Evolutionary conservation across 495 filamentous ascomycete species (phyloP).

Genomic region (Halenospora varia): DNA sequence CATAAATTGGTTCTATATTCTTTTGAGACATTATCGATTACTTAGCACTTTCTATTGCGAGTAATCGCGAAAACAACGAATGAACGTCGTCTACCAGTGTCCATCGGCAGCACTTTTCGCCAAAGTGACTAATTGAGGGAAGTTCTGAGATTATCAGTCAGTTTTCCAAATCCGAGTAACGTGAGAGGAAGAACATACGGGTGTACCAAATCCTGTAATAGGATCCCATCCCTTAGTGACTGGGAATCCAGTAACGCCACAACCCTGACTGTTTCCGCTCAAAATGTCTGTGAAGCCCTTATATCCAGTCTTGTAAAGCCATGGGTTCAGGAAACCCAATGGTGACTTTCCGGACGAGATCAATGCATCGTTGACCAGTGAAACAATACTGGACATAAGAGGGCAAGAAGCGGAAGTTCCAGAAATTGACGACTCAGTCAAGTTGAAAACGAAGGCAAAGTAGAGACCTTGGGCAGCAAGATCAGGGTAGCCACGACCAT

Average conservation of each 20-base stretch:
- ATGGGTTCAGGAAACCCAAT: constrained; percentile 59
- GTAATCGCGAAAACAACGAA: no score
- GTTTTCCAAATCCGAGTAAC: not conserved
- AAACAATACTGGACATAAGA: constrained; percentile 44
- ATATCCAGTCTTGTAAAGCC: constrained; percentile 52
- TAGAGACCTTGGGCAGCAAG: constrained; percentile 60
- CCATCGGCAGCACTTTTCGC: no score
- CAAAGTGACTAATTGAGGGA: constrained; percentile 34
- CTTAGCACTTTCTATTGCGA: no score
- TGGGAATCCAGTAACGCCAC: constrained; percentile 49
- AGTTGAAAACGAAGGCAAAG: constrained; percentile 41
- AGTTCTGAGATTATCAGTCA: constrained; percentile 26
- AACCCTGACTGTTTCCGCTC: constrained; percentile 51
- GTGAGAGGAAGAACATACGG: constrained; percentile 16
- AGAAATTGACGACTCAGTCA: constrained; percentile 43
- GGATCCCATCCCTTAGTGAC: constrained; percentile 60
- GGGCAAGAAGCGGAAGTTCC: constrained; percentile 35
- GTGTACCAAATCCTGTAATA: constrained; percentile 59
- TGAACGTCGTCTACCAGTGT: no score
- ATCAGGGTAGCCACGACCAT: constrained; percentile 71
- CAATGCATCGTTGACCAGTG: constrained; percentile 58
- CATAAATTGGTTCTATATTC: no score
- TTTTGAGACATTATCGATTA: no score
- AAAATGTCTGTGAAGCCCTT: constrained; percentile 60
- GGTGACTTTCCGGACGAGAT: constrained; percentile 51